Conservation (phyloP, 2,329 filamentous ascomycete species). For the Aspergillus aculeatus region DNA sequence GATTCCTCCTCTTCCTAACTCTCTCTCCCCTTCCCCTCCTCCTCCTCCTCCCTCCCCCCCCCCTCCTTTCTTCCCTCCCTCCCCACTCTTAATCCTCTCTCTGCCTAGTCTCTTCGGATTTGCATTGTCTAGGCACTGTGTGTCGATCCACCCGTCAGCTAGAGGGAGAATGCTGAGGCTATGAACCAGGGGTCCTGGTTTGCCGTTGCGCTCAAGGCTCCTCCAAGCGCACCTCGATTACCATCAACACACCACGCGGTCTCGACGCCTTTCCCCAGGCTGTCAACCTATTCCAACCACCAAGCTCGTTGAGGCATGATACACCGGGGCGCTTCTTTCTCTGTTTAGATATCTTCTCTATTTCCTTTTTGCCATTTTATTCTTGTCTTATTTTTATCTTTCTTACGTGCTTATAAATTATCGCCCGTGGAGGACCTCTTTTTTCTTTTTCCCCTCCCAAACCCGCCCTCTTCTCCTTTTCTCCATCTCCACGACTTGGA, state of each 20-base stretch:
- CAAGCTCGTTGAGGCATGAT: conserved; percentile 29
- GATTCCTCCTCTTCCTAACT: neutral
- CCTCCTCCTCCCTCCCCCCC: too few species aligned
- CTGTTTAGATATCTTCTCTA: conserved; percentile 16
- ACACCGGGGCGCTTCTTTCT: conserved; percentile 23
- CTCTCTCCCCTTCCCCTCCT: conserved; percentile 8
- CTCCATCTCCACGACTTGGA: conserved; percentile 32
- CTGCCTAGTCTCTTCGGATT: conserved; percentile 2
- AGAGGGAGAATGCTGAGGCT: conserved; percentile 39
- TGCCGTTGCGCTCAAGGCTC: conserved; percentile 43
- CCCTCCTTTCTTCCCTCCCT: conserved; percentile 1
- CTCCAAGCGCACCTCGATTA: conserved; percentile 33
- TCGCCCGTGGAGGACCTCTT: conserved; percentile 20
- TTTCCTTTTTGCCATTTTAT: conserved; percentile 19
- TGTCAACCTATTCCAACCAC: conserved; percentile 22
- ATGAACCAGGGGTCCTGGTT: conserved; percentile 42
- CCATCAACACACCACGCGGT: conserved; percentile 22
- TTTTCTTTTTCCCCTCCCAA: conserved; percentile 13
- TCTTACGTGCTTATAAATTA: conserved; percentile 16
- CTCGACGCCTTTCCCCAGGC: conserved; percentile 19
- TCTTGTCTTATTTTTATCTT: conserved; percentile 13
- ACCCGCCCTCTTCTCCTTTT: conserved; percentile 19
- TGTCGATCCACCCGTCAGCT: conserved; percentile 15
- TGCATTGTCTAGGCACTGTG: conserved; percentile 11
- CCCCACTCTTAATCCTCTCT: conserved; percentile 7